Evolutionary conservation across 2,329 filamentous ascomycete species (phyloP).

Genomic region (Aspergillus piperis): DNA sequence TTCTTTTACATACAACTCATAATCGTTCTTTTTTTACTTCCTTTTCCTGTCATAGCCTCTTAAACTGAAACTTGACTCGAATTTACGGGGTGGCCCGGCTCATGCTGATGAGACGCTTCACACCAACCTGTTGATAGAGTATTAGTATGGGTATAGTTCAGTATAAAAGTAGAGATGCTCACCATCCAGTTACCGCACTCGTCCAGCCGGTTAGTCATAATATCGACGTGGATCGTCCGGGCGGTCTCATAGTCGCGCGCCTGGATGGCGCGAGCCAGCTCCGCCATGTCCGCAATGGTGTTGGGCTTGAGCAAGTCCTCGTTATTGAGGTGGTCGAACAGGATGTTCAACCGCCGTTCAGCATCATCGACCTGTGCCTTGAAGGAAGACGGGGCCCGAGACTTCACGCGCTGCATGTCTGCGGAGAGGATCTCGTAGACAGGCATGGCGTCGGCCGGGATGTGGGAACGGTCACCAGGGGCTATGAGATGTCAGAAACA

Average conservation of each 20-base stretch:
- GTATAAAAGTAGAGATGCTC: constrained; percentile 40
- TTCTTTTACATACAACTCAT: constrained; percentile 18
- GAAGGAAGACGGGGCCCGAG: constrained; percentile 82
- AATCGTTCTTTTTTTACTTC: not conserved
- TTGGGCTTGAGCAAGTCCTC: constrained; percentile 82
- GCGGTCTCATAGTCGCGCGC: constrained; percentile 69
- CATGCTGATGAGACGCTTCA: constrained; percentile 77
- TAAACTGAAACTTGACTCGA: not conserved
- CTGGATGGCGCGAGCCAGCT: constrained; percentile 64
- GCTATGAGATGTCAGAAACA: constrained; percentile 35
- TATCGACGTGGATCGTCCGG: constrained; percentile 69
- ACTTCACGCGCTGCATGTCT: constrained; percentile 86
- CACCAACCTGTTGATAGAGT: constrained; percentile 59
- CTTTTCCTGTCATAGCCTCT: not conserved
- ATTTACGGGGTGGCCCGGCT: constrained; percentile 69
- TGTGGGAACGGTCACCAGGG: constrained; percentile 84
- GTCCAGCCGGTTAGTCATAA: constrained; percentile 74
- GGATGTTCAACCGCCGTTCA: constrained; percentile 83
- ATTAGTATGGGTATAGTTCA: not conserved
- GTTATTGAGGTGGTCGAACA: constrained; percentile 98
- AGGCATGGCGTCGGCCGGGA: constrained; percentile 72
- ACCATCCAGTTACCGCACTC: constrained; percentile 89
- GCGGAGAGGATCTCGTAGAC: constrained; percentile 78
- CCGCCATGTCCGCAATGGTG: constrained; percentile 55
- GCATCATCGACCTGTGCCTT: constrained; percentile 89